These are phyloP conservation scores for Neoarthrinium moseri DNA, from an alignment of 2,329 filamentous ascomycete genomes.

Conservation along the genomic window DNA sequence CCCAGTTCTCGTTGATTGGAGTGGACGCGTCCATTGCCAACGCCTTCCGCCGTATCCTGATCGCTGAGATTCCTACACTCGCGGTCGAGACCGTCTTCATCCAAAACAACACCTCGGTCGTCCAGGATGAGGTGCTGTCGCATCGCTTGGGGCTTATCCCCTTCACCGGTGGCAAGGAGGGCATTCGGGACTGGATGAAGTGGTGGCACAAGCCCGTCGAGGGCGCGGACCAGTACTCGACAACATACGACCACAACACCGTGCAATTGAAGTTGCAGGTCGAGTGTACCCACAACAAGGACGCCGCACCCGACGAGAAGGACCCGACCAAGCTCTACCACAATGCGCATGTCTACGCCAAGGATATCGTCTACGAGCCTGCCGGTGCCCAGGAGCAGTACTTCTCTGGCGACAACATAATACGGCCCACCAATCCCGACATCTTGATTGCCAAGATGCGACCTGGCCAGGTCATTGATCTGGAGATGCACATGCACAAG, in stretches of 20 bases:
- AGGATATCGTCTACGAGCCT: constrained; percentile 73
- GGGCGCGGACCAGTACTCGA: constrained; percentile 59
- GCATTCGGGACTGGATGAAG: constrained; percentile 73
- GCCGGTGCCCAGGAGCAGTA: constrained; percentile 69
- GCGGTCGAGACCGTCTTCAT: constrained; percentile 94
- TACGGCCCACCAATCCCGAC: constrained; percentile 81
- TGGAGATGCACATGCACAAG: constrained; percentile 92
- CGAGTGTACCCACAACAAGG: constrained; percentile 75
- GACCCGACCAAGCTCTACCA: constrained; percentile 84
- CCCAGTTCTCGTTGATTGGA: constrained; percentile 88
- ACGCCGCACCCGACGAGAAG: constrained; percentile 69
- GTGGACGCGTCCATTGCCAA: constrained; percentile 93
- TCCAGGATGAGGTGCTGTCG: constrained; percentile 95
- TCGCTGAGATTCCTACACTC: constrained; percentile 90
- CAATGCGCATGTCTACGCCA: constrained; percentile 80
- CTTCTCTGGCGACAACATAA: constrained; percentile 67
- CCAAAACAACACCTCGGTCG: constrained; percentile 94
- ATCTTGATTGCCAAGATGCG: constrained; percentile 93
- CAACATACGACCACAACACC: constrained; percentile 80
- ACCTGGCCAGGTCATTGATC: constrained; percentile 81
- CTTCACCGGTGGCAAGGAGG: constrained; percentile 75
- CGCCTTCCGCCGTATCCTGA: constrained; percentile 93
- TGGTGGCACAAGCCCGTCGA: constrained; percentile 73
- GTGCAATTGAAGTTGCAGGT: constrained; percentile 75
- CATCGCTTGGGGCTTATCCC: constrained; percentile 89